A percentile compares a stretch with the other conserved stretches of the same genome.
Conservation (phyloP, 495 filamentous ascomycete species). For the Cercophora samala region DNA sequence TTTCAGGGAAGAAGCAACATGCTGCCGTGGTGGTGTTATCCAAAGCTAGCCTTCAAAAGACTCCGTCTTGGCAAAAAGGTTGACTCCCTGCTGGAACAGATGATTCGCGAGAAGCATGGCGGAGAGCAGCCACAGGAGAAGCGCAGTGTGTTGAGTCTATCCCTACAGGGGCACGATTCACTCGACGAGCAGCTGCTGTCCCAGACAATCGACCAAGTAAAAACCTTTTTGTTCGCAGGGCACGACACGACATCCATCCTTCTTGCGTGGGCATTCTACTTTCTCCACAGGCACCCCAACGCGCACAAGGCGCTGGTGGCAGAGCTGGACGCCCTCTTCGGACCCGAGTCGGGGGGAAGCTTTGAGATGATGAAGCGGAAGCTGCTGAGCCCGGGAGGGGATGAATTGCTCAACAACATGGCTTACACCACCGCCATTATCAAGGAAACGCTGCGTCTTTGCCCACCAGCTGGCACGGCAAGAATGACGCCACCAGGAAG, state of each 20-base stretch:
- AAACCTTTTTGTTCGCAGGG: conserved; percentile 49
- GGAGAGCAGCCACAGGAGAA: conserved; percentile 13
- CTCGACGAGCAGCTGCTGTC: conserved; percentile 26
- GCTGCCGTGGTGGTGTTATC: conserved; percentile 26
- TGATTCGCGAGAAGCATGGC: conserved; percentile 30
- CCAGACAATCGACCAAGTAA: conserved; percentile 35
- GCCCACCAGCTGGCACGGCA: conserved; percentile 41
- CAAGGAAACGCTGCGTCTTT: conserved; percentile 51
- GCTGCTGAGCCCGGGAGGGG: conserved; percentile 29
- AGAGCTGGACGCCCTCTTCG: conserved; percentile 48
- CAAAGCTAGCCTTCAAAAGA: conserved; percentile 19
- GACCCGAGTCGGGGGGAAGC: conserved; percentile 22
- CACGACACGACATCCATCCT: conserved; percentile 49
- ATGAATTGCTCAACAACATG: conserved; percentile 45
- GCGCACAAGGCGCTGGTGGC: conserved; percentile 37
- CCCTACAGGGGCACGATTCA: conserved; percentile 27
- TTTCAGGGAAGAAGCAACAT: conserved; percentile 19
- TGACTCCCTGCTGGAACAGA: conserved; percentile 20
- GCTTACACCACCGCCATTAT: conserved; percentile 49
- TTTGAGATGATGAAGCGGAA: conserved; percentile 22
- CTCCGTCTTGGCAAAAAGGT: conserved; percentile 18
- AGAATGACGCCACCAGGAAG: conserved; percentile 34
- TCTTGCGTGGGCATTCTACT: conserved; percentile 43
- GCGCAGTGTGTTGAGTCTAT: conserved; percentile 36
- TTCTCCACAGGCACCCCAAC: conserved; percentile 45